Evolutionary conservation across 495 filamentous ascomycete species (phyloP).

Genomic region (Amorphotheca resinae): DNA sequence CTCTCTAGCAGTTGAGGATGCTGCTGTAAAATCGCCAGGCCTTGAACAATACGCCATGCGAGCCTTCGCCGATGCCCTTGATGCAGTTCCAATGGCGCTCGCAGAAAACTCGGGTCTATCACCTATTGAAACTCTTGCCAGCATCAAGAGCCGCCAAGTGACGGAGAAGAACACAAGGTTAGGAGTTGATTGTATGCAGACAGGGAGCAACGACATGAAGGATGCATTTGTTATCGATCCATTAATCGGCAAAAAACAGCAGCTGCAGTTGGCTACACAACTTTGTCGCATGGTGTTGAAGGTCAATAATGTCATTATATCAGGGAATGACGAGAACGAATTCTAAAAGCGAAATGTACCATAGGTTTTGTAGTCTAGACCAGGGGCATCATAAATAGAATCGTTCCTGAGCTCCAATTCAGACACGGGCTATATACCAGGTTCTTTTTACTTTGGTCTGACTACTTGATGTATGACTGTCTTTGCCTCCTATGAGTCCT

Average conservation of each 20-base stretch:
- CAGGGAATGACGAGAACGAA: constrained; percentile 83
- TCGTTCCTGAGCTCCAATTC: constrained; percentile 1
- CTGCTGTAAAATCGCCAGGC: constrained; percentile 86
- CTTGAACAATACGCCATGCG: constrained; percentile 98
- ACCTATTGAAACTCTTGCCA: constrained; percentile 88
- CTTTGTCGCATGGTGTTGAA: constrained; percentile 99
- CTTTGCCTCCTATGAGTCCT: too few relatives aligned
- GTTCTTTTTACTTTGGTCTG: too few relatives aligned
- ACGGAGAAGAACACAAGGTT: constrained; percentile 75
- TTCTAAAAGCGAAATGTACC: constrained; percentile 46
- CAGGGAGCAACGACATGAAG: constrained; percentile 90
- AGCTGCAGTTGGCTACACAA: constrained; percentile 90
- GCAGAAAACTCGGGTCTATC: constrained; percentile 94
- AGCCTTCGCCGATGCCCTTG: constrained; percentile 89
- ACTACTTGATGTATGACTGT: too few relatives aligned
- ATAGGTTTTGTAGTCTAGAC: constrained; percentile 16
- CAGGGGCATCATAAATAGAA: constrained; percentile 14
- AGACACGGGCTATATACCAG: too few relatives aligned
- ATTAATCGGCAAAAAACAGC: constrained; percentile 92
- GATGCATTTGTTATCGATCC: constrained; percentile 97
- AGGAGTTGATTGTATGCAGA: constrained; percentile 96
- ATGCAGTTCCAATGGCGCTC: constrained; percentile 90
- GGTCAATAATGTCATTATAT: constrained; percentile 92
- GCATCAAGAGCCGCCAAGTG: constrained; percentile 90
- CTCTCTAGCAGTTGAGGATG: constrained; percentile 89